Base-by-base conservation (phyloP, 2,329 filamentous ascomycete genomes). In the Claviceps fusiformis region DNA sequence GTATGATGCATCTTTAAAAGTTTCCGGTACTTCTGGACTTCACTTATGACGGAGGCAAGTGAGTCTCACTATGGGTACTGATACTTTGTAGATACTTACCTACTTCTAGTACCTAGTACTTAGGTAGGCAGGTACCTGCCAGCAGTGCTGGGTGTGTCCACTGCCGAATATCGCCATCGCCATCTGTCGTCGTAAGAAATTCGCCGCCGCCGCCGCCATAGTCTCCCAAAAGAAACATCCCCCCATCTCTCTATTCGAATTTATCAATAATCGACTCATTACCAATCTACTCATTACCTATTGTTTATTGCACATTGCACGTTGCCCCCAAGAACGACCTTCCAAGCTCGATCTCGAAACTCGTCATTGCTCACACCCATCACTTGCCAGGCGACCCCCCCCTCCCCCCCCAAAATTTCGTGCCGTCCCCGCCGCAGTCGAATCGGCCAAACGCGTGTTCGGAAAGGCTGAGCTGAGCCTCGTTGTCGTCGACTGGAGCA, bases 391-490 rank as follows among this genome's bases (percentile, higher is more conserved):
- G 49, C 49, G 51, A 1, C 19, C 19, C 19, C 19, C 52, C 49
- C 27, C 24, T 2, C 24, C 24, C 49, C 27, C 24, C 24, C 24
- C 24, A 24, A 24, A 24, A 45, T 54, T 39, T 29, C 31, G 52
- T 37, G 50, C 55, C 52, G 51, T 54, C 51, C 46, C 52, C 49
- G 52, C 49, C 55, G 49, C 50, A 54, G 11, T 39, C 47, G 35
- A 57, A 53, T 51, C 35, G 47, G 37, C 37, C 37, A 35, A 52
- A 52, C 54, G 51, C 54, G 54, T 47, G 39, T 41, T 43, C 35
- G 50, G 47, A 52, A 55, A 44, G 56, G 43, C 54, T 46, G 43
- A 49, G 27, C 48, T 55, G 53, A 50, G 50, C 55, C 55, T 54
- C 48, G 24, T 51, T 49, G 37, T 54, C 48, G 24, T 51, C 52